phyloP scores from a whole-genome alignment of 768 basidiomycete species.

The Leccinum subgranulosum region DNA sequence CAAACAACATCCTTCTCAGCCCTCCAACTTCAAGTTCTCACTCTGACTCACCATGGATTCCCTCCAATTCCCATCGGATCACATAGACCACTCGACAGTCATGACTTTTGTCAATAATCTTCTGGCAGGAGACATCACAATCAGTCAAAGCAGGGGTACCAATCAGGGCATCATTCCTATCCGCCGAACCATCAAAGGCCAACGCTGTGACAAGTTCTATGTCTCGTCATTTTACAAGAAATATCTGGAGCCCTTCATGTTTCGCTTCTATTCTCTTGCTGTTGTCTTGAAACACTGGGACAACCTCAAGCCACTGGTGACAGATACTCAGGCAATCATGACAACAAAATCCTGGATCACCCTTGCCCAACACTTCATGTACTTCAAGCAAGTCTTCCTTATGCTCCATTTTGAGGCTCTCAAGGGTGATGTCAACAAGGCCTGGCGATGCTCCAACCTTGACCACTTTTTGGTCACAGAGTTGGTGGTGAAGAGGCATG shows the following conservation, averaged over 20 bases:
- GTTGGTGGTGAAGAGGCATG: neutral
- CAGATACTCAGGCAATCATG: neutral
- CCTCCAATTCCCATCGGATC: too few relatives aligned
- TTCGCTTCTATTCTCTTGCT: neutral
- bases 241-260: neutral
- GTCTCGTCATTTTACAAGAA: neutral
- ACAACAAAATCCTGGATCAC: neutral
- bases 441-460: neutral
- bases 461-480: neutral
- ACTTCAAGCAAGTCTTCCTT: neutral
- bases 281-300: neutral
- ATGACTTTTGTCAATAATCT: too few relatives aligned
- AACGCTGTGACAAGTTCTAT: neutral
- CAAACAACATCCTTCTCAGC: too few relatives aligned
- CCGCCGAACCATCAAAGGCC: too few relatives aligned
- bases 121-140: too few relatives aligned
- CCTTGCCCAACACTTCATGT: neutral
- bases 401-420: neutral
- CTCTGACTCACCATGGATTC: too few relatives aligned
- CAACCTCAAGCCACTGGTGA: neutral
- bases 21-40: too few relatives aligned
- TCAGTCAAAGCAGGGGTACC: too few relatives aligned
- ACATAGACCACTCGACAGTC: too few relatives aligned
- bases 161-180: too few relatives aligned
- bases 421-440: neutral